Evolutionary conservation across 176 grass and related monocot genomes (phyloP).

Genomic region (Phragmites australis): DNA sequence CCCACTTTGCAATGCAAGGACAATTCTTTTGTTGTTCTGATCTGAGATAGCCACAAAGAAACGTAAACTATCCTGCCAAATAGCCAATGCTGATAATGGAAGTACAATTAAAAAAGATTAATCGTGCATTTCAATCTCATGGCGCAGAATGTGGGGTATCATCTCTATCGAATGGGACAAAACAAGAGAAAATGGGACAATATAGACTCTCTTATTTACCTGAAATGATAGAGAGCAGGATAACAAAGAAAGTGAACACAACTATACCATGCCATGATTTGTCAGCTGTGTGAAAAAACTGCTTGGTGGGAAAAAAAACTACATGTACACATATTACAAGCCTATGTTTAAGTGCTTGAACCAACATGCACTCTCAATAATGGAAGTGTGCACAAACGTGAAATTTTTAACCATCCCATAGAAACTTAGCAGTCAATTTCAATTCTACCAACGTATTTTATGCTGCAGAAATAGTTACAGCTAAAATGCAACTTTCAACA

Average conservation of each 20-base stretch:
- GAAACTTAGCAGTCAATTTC: not conserved
- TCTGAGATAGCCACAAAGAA: conserved; percentile 58
- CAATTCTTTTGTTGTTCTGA: conserved; percentile 97
- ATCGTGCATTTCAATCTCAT: conserved; percentile 19
- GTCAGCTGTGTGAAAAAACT: not conserved
- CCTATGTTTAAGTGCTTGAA: not conserved
- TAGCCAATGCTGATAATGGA: not conserved
- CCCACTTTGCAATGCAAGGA: conserved; percentile 96
- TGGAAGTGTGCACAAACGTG: not conserved
- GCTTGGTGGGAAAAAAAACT: too few species aligned
- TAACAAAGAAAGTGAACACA: not conserved
- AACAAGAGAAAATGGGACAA: conserved; percentile 22
- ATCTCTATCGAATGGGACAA: conserved; percentile 7
- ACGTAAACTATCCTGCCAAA: conserved; percentile 9
- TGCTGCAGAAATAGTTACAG: conserved; percentile 15
- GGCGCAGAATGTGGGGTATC: not conserved
- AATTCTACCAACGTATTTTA: not conserved
- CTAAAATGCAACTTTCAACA: conserved; percentile 14
- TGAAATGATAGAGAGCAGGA: not conserved
- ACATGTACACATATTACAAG: not conserved
- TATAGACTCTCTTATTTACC: not conserved
- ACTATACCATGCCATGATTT: not conserved
- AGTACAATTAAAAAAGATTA: conserved; percentile 22
- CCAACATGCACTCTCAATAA: conserved; percentile 10
- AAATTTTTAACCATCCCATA: not conserved